Evolutionary conservation across 257 asterid species (phyloP).

Genomic region (Solanum boliviense): DNA sequence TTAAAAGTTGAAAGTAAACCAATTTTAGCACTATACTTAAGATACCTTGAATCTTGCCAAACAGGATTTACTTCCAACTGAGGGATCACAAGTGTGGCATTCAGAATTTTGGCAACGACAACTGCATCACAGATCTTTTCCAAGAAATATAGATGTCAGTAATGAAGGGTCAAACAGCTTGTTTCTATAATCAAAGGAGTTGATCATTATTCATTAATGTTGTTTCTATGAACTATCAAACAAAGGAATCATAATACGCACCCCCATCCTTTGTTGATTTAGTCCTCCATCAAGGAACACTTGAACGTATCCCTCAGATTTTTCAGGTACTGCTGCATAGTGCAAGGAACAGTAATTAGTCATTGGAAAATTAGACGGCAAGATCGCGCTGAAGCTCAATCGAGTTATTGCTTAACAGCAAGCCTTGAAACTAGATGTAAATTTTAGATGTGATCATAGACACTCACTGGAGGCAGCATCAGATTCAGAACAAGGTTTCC

Average conservation of each 20-base stretch:
- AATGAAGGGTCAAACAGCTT: background rate
- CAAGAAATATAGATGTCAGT: background rate
- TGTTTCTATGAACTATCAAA: background rate
- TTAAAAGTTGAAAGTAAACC: background rate
- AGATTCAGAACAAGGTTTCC: constrained; percentile 37
- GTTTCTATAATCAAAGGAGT: background rate
- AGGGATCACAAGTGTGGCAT: constrained; percentile 95
- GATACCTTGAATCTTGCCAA: constrained; percentile 96
- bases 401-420: background rate
- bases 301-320: constrained; percentile 75
- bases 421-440: background rate
- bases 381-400: background rate
- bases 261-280: constrained; percentile 98
- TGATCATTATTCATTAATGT: background rate
- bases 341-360: constrained; percentile 1
- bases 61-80: constrained; percentile 90
- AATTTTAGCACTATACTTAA: background rate
- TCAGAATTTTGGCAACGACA: constrained; percentile 88
- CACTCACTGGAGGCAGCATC: constrained; percentile 36
- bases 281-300: constrained; percentile 96
- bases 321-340: constrained; percentile 50
- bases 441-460: background rate
- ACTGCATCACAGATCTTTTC: constrained; percentile 93
- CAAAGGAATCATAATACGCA: constrained; percentile 8
- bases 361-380: background rate